Evolutionary conservation across 257 asterid species (phyloP).

Genomic region (Hygrophila difformis): DNA sequence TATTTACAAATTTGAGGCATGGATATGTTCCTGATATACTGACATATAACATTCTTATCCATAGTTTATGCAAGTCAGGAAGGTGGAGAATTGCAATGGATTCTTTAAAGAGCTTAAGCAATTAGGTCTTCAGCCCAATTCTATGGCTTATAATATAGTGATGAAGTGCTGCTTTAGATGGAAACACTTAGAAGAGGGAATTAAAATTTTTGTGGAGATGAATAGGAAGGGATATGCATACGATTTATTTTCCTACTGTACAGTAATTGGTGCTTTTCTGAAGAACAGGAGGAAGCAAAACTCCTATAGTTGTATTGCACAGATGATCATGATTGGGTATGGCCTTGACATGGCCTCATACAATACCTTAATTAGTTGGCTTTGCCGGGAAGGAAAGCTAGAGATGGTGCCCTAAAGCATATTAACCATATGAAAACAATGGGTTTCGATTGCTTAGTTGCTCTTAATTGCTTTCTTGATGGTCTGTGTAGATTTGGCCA

Average conservation of each 20-base stretch:
- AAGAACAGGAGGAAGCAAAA: conserved; percentile 39
- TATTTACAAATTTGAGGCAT: conserved; percentile 47
- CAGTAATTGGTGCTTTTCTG: conserved; percentile 58
- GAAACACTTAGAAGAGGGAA: conserved; percentile 43
- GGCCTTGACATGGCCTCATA: conserved; percentile 70
- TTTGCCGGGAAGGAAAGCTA: conserved; percentile 53
- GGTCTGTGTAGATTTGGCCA: conserved; percentile 57
- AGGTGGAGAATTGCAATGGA: conserved; percentile 39
- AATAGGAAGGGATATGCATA: conserved; percentile 66
- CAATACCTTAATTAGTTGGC: conserved; percentile 63
- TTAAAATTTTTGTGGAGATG: conserved; percentile 65
- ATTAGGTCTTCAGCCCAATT: conserved; percentile 53
- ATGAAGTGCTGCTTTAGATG: conserved; percentile 61
- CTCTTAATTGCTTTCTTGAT: conserved; percentile 60
- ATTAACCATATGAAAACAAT: conserved; percentile 38
- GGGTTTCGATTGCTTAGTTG: conserved; percentile 57
- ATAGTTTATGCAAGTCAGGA: conserved; percentile 44
- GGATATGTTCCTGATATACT: conserved; percentile 55
- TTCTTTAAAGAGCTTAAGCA: conserved; percentile 56
- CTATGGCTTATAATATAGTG: conserved; percentile 73
- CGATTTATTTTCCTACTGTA: conserved; percentile 71
- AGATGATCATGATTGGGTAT: conserved; percentile 65
- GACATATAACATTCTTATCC: conserved; percentile 76
- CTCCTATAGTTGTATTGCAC: conserved; percentile 41
- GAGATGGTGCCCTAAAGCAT: conserved; percentile 47